Base-by-base conservation (phyloP, 148 eudicot species). In the Amaranthus hypochondriacus region DNA sequence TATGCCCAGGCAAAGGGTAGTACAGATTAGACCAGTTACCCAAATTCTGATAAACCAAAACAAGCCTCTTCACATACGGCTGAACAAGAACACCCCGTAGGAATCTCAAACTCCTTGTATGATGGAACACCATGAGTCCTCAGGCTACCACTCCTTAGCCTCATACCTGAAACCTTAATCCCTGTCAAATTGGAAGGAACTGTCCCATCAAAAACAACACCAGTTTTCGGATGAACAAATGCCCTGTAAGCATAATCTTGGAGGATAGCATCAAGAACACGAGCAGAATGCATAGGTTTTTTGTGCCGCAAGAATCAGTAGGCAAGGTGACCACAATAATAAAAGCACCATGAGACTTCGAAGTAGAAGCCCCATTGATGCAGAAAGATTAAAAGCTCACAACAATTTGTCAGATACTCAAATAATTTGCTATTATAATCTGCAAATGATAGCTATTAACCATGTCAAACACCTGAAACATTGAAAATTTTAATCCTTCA, bases 241-340 rank as follows among this genome's bases (percentile, higher is more conserved):
- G 97, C 95, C 76, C 78, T 67, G 62, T 73, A 91, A 59, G 98
- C 88, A 70, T 91, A 91, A 7, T 89, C 92, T 83, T 93, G 97
- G n/a, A 93, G 87, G 59, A 86, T 83, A 12, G 84, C 72, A 83
- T 93, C 98, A 39, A 93, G 76, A 49, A 83, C 87, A 21, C 77
- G 89, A 50, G 82, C 60, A 44, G 84, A 77, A 7, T 18, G 49
- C 18, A 83, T n/a, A 58, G 21, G 6, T 50, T 83, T 83, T 74
- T 64, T 92, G 83, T 67, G 90, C 87, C 52, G 66, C 64, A 50
- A 85, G 60, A 66, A 62, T 47, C 4, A 87, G 83, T 66, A 82
- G 74, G 75, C 83, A 77, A 7, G 82, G 80, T 7, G 80, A 64
- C 79, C 78, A 76, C 49, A 82, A 18, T 28, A 28, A 28, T 71